phyloP scores from a whole-genome alignment of 2,329 filamentous ascomycete genomes.

The Ceratocystis harringtonii region DNA sequence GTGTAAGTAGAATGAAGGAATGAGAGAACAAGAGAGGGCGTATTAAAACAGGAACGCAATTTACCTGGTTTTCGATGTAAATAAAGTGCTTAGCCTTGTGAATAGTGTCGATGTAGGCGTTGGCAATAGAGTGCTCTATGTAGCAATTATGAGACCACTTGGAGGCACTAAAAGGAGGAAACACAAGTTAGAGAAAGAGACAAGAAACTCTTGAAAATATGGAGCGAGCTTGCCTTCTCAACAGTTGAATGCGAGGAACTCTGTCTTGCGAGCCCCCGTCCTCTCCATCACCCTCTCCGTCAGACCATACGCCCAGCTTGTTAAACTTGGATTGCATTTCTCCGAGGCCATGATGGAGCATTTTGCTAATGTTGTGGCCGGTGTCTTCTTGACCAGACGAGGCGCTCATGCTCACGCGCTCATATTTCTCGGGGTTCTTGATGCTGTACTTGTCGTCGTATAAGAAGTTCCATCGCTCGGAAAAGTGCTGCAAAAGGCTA shows the following conservation, averaged over 20 bases:
- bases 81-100: constrained; percentile 54
- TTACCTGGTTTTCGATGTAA: constrained; percentile 61
- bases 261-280: not conserved
- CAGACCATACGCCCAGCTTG: constrained; percentile 10
- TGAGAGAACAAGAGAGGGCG: not conserved
- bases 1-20: constrained; percentile 13
- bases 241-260: constrained; percentile 31
- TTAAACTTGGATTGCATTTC: constrained; percentile 16
- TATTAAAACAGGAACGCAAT: not conserved
- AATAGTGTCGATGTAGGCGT: constrained; percentile 66
- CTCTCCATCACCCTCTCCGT: not conserved
- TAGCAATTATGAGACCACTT: constrained; percentile 38
- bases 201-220: not conserved
- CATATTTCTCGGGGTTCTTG: constrained; percentile 37
- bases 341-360: constrained; percentile 11
- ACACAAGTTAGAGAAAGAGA: not conserved
- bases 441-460: constrained; percentile 62
- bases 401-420: constrained; percentile 20
- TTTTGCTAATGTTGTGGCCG: constrained; percentile 6
- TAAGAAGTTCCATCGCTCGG: constrained; percentile 85
- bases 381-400: not conserved
- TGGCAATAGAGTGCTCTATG: constrained; percentile 64
- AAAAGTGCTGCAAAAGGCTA: constrained; percentile 63
- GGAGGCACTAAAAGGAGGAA: constrained; percentile 26
- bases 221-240: constrained; percentile 29